Percentiles rank a stretch among this genome's conserved stretches.
phyloP scores from a whole-genome alignment of 192 early-diverging fungal species.

The Lobosporangium transversale region DNA sequence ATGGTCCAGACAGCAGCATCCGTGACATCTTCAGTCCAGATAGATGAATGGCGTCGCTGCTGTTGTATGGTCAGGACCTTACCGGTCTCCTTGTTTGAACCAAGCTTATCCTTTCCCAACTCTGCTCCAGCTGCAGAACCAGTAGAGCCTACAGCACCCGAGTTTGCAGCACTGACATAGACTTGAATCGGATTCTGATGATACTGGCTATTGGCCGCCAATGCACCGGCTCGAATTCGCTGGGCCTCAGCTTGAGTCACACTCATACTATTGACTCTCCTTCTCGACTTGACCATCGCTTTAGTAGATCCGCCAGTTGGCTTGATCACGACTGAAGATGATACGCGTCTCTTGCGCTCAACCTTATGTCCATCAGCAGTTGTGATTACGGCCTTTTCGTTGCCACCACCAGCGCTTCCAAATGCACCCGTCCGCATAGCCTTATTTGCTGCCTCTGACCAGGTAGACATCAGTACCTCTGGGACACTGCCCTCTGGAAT shows the following conservation, averaged over 20 bases:
- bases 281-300: slow-evolving; percentile 45
- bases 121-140: slow-evolving; percentile 13
- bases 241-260: slow-evolving; percentile 54
- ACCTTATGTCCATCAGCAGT: slow-evolving; percentile 34
- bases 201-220: slow-evolving; percentile 21
- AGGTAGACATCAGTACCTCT: slow-evolving; percentile 35
- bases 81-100: slow-evolving; percentile 21
- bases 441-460: slow-evolving; percentile 23
- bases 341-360: slow-evolving; percentile 55
- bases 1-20: slow-evolving; percentile 94
- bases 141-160: background rate
- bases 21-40: slow-evolving; percentile 84
- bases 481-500: slow-evolving; percentile 21
- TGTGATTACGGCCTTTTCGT: slow-evolving; percentile 39
- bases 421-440: slow-evolving; percentile 15
- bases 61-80: slow-evolving; percentile 31
- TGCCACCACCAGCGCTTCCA: background rate
- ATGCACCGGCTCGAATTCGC: slow-evolving; percentile 33
- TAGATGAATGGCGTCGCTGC: slow-evolving; percentile 48
- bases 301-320: slow-evolving; percentile 19
- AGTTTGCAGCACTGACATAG: slow-evolving; percentile 2
- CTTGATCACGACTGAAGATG: slow-evolving; percentile 53
- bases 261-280: slow-evolving; percentile 65
- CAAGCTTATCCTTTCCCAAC: slow-evolving; percentile 21
- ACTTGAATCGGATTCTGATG: slow-evolving; percentile 23